A percentile compares a stretch with the other conserved stretches of the same genome.
Conservation (phyloP, 352 stramenopile genomes). For the Phytophthora ramorum region DNA sequence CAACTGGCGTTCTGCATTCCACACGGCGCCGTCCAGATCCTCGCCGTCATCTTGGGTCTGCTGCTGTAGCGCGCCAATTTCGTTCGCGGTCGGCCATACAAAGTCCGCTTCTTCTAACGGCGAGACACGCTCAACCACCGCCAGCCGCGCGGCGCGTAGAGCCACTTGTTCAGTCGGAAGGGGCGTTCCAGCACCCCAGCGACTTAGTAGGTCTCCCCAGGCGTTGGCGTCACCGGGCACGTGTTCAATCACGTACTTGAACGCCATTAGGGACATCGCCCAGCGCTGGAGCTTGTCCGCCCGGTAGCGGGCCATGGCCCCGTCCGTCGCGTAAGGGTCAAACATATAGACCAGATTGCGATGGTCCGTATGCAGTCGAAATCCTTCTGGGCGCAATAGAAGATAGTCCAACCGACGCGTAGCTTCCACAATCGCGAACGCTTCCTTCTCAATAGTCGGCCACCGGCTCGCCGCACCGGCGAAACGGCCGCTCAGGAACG, state of each 20-base stretch:
- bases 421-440: slow-evolving; percentile 9
- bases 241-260: slow-evolving; percentile 28
- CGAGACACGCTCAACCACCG: not conserved
- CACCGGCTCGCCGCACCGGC: not conserved
- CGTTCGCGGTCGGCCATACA: too few relatives aligned
- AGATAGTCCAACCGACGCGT: slow-evolving; percentile 13
- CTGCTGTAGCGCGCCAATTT: too few relatives aligned
- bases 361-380: slow-evolving; percentile 31
- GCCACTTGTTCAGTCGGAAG: too few relatives aligned
- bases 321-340: slow-evolving; percentile 1
- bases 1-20: not conserved
- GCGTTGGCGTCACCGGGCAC: slow-evolving; percentile 7
- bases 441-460: slow-evolving; percentile 34
- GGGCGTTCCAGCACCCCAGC: not conserved
- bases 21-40: too few relatives aligned
- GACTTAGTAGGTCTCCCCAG: slow-evolving; percentile 4
- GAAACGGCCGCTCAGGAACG: slow-evolving; percentile 13
- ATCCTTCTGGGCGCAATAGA: slow-evolving; percentile 15
- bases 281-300: slow-evolving; percentile 25
- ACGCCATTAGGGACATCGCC: slow-evolving; percentile 8
- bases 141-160: not conserved
- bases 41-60: too few relatives aligned
- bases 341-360: slow-evolving; percentile 31
- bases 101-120: not conserved
- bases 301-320: slow-evolving; percentile 7